phyloP scores from a whole-genome alignment of 129 eudicot species.

The Saussurea involucrata region DNA sequence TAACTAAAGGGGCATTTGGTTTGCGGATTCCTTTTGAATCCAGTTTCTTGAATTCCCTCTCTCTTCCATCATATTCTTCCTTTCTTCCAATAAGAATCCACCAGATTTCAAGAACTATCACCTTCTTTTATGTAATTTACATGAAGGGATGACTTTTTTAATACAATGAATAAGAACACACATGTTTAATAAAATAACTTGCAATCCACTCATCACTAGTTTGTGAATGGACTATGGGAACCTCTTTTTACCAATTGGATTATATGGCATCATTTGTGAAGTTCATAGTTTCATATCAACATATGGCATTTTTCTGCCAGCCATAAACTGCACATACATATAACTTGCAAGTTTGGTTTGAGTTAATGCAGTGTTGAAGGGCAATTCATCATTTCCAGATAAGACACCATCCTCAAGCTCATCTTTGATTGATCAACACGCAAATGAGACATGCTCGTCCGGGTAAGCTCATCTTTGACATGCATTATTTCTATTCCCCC shows the following conservation, averaged over 20 bases:
- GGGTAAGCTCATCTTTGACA: no score
- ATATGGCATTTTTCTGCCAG: neutral
- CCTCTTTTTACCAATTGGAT: neutral
- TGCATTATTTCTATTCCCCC: no score
- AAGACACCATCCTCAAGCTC: conserved; percentile 57
- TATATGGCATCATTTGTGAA: neutral
- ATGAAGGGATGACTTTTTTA: neutral
- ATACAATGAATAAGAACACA: neutral
- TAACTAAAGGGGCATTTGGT: no score
- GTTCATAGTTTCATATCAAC: neutral
- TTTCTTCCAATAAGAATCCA: neutral
- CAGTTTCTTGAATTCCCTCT: no score
- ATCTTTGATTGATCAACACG: conserved; percentile 57
- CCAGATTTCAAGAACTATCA: neutral
- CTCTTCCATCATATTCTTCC: neutral
- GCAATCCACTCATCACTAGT: neutral
- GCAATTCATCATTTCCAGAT: conserved; percentile 68
- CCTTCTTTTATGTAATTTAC: neutral
- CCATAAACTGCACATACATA: conserved; percentile 1
- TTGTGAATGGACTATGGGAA: neutral
- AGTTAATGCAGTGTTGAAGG: conserved; percentile 73
- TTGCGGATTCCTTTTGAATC: no score
- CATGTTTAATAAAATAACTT: neutral
- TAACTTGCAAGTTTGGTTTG: neutral
- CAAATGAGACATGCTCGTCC: conserved; percentile 57